Evolutionary conservation across 768 basidiomycete species (phyloP).

Genomic region (Agrocybe chaxingu): DNA sequence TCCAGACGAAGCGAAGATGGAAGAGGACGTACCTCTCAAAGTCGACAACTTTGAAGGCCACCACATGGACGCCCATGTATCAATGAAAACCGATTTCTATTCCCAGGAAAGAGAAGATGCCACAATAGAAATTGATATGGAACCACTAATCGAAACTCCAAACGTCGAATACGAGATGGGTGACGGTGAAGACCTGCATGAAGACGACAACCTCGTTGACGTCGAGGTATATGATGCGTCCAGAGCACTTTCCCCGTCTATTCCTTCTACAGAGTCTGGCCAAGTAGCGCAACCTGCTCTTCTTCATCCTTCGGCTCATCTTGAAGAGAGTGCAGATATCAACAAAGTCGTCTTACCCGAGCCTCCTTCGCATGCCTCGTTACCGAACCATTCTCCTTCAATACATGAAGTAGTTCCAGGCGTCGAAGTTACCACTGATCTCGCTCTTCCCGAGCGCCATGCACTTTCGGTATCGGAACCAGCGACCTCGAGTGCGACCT

Average conservation of each 20-base stretch:
- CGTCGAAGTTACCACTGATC: too few relatives aligned
- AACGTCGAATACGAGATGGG: conserved; percentile 58
- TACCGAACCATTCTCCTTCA: too few relatives aligned
- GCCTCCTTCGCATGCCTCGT: too few relatives aligned
- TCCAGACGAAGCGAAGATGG: conserved; percentile 55
- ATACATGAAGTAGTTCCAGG: too few relatives aligned
- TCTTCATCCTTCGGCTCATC: conserved; percentile 1
- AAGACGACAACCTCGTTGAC: conserved; percentile 35
- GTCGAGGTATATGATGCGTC: conserved; percentile 47
- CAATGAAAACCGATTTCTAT: conserved; percentile 13
- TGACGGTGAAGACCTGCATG: conserved; percentile 33
- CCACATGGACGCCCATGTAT: conserved; percentile 11
- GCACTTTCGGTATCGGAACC: too few relatives aligned
- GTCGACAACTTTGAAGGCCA: conserved; percentile 18
- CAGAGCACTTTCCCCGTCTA: conserved; percentile 13
- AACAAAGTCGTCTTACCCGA: neutral
- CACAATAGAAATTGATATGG: conserved; percentile 68
- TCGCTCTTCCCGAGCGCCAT: too few relatives aligned
- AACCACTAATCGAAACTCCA: conserved; percentile 41
- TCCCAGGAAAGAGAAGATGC: conserved; percentile 27
- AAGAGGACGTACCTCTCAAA: conserved; percentile 39
- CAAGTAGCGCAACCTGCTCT: neutral
- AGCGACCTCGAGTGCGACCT: too few relatives aligned
- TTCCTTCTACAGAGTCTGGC: neutral
- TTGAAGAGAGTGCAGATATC: neutral